Evolutionary conservation across 2,329 filamentous ascomycete species (phyloP).

Genomic region (Colletotrichum sp.): DNA sequence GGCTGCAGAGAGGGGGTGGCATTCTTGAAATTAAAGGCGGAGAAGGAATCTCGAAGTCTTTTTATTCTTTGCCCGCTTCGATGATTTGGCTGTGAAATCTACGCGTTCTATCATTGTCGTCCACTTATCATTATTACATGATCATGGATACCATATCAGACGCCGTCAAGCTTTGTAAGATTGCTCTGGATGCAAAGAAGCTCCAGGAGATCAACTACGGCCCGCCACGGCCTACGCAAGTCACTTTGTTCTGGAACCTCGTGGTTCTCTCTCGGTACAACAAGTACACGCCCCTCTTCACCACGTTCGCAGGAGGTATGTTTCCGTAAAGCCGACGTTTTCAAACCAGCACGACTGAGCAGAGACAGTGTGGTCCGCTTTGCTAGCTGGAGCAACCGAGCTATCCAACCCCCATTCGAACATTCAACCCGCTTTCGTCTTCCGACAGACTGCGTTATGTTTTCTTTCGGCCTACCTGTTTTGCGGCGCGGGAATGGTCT

Average conservation of each 20-base stretch:
- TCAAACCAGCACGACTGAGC: not conserved
- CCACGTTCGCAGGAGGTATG: constrained; percentile 18
- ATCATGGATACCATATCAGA: constrained; percentile 2
- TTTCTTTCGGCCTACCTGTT: constrained; percentile 29
- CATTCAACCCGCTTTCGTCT: constrained; percentile 21
- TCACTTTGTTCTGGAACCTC: constrained; percentile 11
- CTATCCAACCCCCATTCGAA: not conserved
- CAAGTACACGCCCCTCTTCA: constrained; percentile 18
- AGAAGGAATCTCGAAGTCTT: not conserved
- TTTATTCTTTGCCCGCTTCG: not conserved
- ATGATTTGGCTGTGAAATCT: not conserved
- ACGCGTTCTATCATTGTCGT: not conserved
- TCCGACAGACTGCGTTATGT: constrained; percentile 26
- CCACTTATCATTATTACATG: constrained; percentile 2
- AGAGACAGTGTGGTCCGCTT: constrained; percentile 13
- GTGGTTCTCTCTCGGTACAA: constrained; percentile 17
- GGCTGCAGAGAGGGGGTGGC: not conserved
- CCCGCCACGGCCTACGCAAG: constrained; percentile 8
- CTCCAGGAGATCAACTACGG: constrained; percentile 10
- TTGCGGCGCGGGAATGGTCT: constrained; percentile 34
- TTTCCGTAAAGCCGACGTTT: not conserved
- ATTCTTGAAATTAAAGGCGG: not conserved
- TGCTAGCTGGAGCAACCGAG: constrained; percentile 15
- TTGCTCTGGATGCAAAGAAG: constrained; percentile 11
- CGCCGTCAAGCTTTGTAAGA: constrained; percentile 1